Evolutionary conservation across 768 basidiomycete species (phyloP).

Genomic region (Termitomyces sp.): DNA sequence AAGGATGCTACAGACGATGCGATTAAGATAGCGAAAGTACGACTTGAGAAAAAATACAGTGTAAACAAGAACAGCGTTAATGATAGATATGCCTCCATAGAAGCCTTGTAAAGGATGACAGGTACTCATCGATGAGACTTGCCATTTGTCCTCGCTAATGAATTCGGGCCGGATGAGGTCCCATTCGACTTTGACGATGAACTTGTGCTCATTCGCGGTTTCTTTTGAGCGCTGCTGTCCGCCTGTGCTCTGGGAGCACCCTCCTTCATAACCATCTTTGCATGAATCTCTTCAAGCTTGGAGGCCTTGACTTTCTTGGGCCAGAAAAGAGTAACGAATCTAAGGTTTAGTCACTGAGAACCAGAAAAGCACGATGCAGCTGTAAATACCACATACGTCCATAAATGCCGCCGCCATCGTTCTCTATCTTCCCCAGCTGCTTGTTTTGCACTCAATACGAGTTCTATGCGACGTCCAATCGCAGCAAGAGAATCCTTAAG

Average conservation of each 20-base stretch:
- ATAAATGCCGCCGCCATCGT: slow-evolving; percentile 91
- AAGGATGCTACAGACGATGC: slow-evolving; percentile 7
- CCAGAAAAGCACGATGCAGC: slow-evolving; percentile 1
- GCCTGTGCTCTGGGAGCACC: slow-evolving; percentile 55
- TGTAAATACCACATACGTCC: slow-evolving; percentile 70
- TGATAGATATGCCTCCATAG: slow-evolving; percentile 5
- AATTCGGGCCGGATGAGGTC: slow-evolving; percentile 35
- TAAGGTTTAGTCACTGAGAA: slow-evolving; percentile 21
- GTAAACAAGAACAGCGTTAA: slow-evolving; percentile 12
- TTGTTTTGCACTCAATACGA: slow-evolving; percentile 70
- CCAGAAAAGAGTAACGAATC: slow-evolving; percentile 96
- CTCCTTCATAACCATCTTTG: slow-evolving; percentile 93
- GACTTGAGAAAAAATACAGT: slow-evolving; percentile 17
- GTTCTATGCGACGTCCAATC: slow-evolving; percentile 89
- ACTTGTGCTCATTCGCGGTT: slow-evolving; percentile 47
- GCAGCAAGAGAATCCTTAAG: slow-evolving; percentile 93
- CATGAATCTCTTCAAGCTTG: slow-evolving; percentile 92
- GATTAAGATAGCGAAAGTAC: slow-evolving; percentile 1
- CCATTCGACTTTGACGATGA: slow-evolving; percentile 48
- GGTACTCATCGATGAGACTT: slow-evolving; percentile 52
- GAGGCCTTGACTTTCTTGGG: slow-evolving; percentile 93
- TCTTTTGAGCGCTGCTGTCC: slow-evolving; percentile 49
- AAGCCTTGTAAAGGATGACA: neutral
- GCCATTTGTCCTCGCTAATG: slow-evolving; percentile 51
- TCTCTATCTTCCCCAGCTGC: slow-evolving; percentile 77